Base-by-base conservation (phyloP, 257 asterid species). In the Fraxinus americana region DNA sequence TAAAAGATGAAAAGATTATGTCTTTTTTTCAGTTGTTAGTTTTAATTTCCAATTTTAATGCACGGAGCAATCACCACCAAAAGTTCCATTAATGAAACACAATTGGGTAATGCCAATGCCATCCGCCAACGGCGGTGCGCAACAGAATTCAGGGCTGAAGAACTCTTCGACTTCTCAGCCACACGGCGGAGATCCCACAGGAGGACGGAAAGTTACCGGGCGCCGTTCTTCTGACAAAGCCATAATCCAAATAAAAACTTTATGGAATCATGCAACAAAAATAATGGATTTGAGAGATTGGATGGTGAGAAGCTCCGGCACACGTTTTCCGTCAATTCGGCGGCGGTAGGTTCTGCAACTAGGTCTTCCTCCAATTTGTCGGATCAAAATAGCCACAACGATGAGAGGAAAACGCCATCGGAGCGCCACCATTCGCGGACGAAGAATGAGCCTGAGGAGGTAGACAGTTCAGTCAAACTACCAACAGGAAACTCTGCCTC, bases 21-120 rank as follows among this genome's bases (percentile, higher is more conserved):
- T 41, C 12, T 2, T 34, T 34, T 34, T 34, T 34, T 34, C 36
- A 34, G 36, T 34, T 34, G 36, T 34, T 6, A 38, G 65, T 4
- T 63, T 75, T 4, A 4, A 13, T 4, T 57, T 36, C 14, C 50
- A 2, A 38, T 12, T 63, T 59, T 43, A 34, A 41, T 86, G 36
- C 93, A 92, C 91, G 96, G 98, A 91, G 81, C 98, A 91, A 72
- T 80, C 87, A 78, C 98, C 98, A 30, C 98, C 97, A 9, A 91
- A 91, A 79, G 80, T 50, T 71, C 90, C 97, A 67, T 19, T 81
- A 84, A 87, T 88, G 93, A 32, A 93, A 30, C 94, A 86, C 72
- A 88, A 85, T 71, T 92, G 97, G 97, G 21, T 50, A 50, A 50
- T 14, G 50, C 74, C 93, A 0, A 86, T 87, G 48, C 86, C 87